Evolutionary conservation across 2,329 filamentous ascomycete genomes (phyloP).

Genomic region (Colletotrichum lupini): DNA sequence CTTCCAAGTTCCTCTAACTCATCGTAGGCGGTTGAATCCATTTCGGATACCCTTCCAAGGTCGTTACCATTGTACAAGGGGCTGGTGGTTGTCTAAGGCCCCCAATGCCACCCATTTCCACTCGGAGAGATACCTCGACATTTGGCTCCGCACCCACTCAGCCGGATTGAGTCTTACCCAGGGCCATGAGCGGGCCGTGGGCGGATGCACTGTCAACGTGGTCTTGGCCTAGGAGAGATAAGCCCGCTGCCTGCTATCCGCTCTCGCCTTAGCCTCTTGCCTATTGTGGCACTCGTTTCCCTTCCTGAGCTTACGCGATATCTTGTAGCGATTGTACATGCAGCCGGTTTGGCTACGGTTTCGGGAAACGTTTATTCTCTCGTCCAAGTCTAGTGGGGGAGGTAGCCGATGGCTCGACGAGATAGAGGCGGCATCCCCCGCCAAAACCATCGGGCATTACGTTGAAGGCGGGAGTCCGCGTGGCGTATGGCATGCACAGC

Average conservation of each 20-base stretch:
- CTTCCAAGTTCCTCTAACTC: neutral
- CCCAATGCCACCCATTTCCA: neutral
- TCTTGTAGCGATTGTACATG: neutral
- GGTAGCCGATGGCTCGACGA: neutral
- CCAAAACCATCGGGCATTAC: too few relatives aligned
- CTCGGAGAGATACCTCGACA: neutral
- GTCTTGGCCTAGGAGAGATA: neutral
- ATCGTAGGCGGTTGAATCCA: neutral
- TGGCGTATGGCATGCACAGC: neutral
- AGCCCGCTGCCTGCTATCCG: neutral
- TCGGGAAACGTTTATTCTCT: neutral
- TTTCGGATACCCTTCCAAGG: neutral
- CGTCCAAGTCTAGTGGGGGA: neutral
- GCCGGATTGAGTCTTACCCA: neutral
- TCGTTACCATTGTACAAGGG: neutral
- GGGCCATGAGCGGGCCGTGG: conserved; percentile 4
- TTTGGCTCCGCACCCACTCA: conserved; percentile 1
- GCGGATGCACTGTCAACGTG: neutral
- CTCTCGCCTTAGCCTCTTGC: neutral
- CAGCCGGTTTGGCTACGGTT: neutral
- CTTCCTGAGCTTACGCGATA: neutral
- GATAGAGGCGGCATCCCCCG: neutral
- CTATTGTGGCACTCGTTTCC: neutral
- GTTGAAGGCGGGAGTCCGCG: neutral
- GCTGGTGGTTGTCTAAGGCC: neutral